Conservation (phyloP, 805 yeast species). For the Kodamaea sagamina region DNA sequence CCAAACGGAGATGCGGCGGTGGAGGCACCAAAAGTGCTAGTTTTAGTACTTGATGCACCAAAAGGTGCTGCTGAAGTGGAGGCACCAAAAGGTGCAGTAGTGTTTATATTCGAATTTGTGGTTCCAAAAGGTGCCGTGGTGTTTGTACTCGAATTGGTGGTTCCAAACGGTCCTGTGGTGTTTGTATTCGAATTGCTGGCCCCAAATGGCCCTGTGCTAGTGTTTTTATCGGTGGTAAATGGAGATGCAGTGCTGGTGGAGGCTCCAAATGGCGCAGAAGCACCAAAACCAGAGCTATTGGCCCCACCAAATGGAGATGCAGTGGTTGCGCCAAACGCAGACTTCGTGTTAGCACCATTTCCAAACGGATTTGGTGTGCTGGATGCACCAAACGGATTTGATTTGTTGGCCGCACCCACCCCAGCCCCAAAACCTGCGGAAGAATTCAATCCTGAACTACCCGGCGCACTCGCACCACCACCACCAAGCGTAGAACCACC, state of each 20-base stretch:
- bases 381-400: conserved; percentile 3
- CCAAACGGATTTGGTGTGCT: conserved; percentile 3
- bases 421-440: too few relatives aligned
- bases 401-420: neutral
- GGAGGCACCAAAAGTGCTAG: too few relatives aligned
- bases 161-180: neutral
- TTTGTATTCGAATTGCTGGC: conserved; percentile 1
- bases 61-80: conserved; percentile 11
- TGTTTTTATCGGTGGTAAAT: conserved; percentile 8
- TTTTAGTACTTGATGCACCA: conserved; percentile 7
- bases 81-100: conserved; percentile 15
- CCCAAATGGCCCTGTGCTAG: conserved; percentile 14
- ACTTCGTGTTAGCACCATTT: neutral
- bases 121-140: conserved; percentile 18
- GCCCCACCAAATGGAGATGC: conserved; percentile 13
- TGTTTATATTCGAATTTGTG: neutral
- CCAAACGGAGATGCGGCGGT: too few relatives aligned
- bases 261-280: conserved; percentile 21
- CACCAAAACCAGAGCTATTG: neutral
- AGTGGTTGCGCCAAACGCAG: conserved; percentile 14
- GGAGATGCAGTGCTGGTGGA: conserved; percentile 8
- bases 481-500: too few relatives aligned
- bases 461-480: too few relatives aligned
- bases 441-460: too few relatives aligned
- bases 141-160: neutral